phyloP scores from a whole-genome alignment of 371 early-diverging fungal genomes.

The Mucor sp. region DNA sequence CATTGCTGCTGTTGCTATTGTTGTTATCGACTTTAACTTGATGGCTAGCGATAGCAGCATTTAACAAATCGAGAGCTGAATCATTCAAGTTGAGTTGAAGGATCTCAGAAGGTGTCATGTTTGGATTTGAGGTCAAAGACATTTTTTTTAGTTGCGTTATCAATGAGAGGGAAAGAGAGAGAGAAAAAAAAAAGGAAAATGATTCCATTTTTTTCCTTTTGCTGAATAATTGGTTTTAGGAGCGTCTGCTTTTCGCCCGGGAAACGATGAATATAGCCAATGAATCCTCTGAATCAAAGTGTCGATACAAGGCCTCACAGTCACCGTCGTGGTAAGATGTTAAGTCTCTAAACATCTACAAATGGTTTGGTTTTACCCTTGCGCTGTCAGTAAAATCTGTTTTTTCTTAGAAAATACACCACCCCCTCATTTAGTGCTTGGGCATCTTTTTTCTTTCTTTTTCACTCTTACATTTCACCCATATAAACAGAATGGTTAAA shows the following conservation, averaged over 20 bases:
- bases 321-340: not conserved
- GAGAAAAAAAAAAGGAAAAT: conserved; percentile 1
- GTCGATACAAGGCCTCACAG: not conserved
- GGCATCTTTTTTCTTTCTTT: not conserved
- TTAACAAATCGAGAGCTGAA: conserved; percentile 24
- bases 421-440: not conserved
- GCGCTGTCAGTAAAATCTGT: conserved; percentile 7
- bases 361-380: conserved; percentile 16
- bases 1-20: not conserved
- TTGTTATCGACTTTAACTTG: conserved; percentile 13
- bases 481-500: conserved; percentile 12
- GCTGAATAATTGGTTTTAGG: conserved; percentile 12
- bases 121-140: conserved; percentile 5
- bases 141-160: not conserved
- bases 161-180: not conserved
- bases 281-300: not conserved
- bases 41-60: conserved; percentile 41
- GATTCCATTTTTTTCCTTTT: not conserved
- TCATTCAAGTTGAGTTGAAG: conserved; percentile 21
- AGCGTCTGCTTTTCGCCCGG: not conserved
- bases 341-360: not conserved
- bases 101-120: conserved; percentile 19
- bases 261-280: not conserved
- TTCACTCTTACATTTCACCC: not conserved
- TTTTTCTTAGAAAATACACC: not conserved